Conservation (phyloP, 371 early-diverging fungal genomes). For the Capillidium heterosporum region DNA sequence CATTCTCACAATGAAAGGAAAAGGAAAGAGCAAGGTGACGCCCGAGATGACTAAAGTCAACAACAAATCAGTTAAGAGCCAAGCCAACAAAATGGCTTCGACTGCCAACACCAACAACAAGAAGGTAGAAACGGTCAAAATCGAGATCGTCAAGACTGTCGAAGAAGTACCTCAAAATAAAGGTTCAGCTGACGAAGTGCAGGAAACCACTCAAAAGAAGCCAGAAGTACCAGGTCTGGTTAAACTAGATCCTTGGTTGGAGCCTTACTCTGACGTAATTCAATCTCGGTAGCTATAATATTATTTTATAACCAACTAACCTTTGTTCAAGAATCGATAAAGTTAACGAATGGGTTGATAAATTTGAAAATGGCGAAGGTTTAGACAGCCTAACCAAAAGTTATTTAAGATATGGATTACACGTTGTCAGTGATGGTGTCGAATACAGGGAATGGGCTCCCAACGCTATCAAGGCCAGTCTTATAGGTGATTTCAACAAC, state of each 20-base stretch:
- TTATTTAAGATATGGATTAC: slow-evolving; percentile 64
- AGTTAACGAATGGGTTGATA: slow-evolving; percentile 39
- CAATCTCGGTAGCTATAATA: slow-evolving; percentile 23
- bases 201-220: not conserved
- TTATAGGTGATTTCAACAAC: slow-evolving; percentile 86
- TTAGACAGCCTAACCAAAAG: slow-evolving; percentile 62
- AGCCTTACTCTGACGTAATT: slow-evolving; percentile 37
- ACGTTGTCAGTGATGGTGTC: slow-evolving; percentile 32
- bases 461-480: slow-evolving; percentile 49
- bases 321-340: slow-evolving; percentile 18
- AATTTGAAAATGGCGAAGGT: slow-evolving; percentile 43
- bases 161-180: not conserved
- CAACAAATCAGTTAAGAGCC: too few relatives aligned
- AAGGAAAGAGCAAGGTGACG: too few relatives aligned
- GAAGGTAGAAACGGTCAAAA: not conserved
- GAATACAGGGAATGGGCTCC: slow-evolving; percentile 92
- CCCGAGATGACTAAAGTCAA: too few relatives aligned
- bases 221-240: slow-evolving; percentile 39
- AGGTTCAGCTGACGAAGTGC: too few relatives aligned
- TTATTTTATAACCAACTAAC: not conserved
- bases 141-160: not conserved
- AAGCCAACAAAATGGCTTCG: too few relatives aligned
- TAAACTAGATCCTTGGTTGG: slow-evolving; percentile 47
- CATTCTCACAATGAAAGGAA: too few relatives aligned
- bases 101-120: not conserved